phyloP scores from a whole-genome alignment of 2,329 filamentous ascomycete genomes.

The Cryphonectria radicalis region DNA sequence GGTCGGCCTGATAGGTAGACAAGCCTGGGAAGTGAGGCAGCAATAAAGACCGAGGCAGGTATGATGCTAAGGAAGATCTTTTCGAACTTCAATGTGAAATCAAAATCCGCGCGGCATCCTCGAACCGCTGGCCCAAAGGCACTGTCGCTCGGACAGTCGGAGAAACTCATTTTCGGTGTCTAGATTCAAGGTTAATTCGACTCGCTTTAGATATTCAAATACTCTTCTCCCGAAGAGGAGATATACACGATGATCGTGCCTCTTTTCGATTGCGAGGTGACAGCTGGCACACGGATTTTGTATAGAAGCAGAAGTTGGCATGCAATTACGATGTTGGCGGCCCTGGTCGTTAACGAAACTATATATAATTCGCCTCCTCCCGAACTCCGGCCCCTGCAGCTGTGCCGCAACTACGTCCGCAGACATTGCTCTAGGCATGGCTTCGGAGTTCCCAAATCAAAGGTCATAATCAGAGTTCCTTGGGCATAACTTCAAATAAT shows the following conservation, averaged over 20 bases:
- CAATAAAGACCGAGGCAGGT: conserved; percentile 46
- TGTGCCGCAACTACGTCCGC: background rate
- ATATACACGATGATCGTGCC: background rate
- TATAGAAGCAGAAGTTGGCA: background rate
- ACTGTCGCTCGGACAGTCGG: conserved; percentile 9
- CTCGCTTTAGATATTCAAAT: background rate
- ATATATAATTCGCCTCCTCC: background rate
- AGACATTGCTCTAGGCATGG: background rate
- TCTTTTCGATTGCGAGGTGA: background rate
- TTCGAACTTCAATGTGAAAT: conserved; percentile 56
- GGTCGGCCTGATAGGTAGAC: conserved; percentile 39
- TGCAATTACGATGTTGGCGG: background rate
- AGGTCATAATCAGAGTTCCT: background rate
- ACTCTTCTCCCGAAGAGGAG: background rate
- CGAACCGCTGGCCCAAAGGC: conserved; percentile 13
- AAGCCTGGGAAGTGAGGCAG: conserved; percentile 39
- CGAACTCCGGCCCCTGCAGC: background rate
- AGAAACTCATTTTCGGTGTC: conserved; percentile 11
- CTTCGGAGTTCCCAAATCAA: background rate
- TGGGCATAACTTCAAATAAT: background rate
- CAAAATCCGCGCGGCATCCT: conserved; percentile 47
- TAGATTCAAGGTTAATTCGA: background rate
- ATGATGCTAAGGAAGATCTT: conserved; percentile 50
- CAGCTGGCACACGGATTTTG: background rate
- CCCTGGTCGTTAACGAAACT: background rate